phyloP scores from a whole-genome alignment of 768 basidiomycete genomes.

The Fomitopsis serialis region DNA sequence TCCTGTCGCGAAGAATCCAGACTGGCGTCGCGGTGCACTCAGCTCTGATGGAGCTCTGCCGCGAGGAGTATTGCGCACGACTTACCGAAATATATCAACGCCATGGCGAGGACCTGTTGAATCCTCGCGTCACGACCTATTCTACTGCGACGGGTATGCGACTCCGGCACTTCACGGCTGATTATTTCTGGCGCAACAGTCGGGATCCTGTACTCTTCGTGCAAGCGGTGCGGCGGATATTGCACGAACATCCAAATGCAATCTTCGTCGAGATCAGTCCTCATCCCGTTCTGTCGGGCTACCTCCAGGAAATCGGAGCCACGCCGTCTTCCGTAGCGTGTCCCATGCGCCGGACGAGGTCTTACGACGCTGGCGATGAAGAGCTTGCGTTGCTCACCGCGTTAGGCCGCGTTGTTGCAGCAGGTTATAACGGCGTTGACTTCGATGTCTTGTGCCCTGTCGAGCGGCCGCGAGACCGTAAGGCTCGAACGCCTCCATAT shows the following conservation, averaged over 20 bases:
- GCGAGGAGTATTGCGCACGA: constrained; percentile 18
- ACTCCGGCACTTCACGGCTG: constrained; percentile 22
- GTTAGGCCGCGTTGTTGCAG: constrained; percentile 23
- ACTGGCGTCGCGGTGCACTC: constrained; percentile 36
- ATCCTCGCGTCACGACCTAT: constrained; percentile 24
- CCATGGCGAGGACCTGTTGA: constrained; percentile 24
- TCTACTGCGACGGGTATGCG: constrained; percentile 31
- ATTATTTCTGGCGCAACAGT: constrained; percentile 38
- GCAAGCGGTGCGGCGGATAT: constrained; percentile 19
- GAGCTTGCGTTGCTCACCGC: constrained; percentile 16
- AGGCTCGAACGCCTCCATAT: constrained; percentile 14
- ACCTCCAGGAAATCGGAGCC: constrained; percentile 21
- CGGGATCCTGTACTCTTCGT: constrained; percentile 33
- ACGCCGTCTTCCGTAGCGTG: constrained; percentile 17
- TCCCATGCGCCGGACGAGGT: constrained; percentile 24
- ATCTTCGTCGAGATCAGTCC: constrained; percentile 34
- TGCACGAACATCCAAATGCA: constrained; percentile 14
- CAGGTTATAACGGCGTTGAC: constrained; percentile 28
- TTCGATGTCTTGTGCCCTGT: constrained; percentile 26
- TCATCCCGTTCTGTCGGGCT: constrained; percentile 35
- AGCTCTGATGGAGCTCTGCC: constrained; percentile 31
- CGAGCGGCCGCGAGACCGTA: background rate
- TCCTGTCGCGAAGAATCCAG: constrained; percentile 32
- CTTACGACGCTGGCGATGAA: constrained; percentile 17
- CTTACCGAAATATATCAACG: constrained; percentile 31